Evolutionary conservation across 352 stramenopile species (phyloP).

Genomic region (Pythium rishiriense): DNA sequence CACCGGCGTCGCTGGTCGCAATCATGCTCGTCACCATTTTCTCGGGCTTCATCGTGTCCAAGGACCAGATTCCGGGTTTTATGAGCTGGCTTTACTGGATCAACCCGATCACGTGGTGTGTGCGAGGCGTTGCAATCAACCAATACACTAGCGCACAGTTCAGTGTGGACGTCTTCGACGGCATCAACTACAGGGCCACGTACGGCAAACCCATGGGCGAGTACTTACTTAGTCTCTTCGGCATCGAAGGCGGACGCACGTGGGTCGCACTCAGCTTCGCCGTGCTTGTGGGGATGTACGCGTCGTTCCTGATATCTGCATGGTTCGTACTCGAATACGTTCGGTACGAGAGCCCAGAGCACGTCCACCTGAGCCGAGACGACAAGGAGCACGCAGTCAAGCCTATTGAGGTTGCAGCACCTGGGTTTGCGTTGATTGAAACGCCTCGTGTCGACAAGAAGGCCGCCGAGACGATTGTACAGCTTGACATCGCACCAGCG

Average conservation of each 20-base stretch:
- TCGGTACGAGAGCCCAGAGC: conserved; percentile 26
- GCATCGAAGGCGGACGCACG: conserved; percentile 26
- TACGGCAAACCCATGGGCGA: conserved; percentile 29
- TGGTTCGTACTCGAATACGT: conserved; percentile 35
- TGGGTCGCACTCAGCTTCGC: conserved; percentile 31
- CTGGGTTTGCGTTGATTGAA: background rate
- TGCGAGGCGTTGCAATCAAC: conserved; percentile 36
- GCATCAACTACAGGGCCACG: conserved; percentile 22
- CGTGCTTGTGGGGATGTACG: conserved; percentile 27
- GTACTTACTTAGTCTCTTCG: conserved; percentile 30
- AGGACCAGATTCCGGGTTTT: conserved; percentile 43
- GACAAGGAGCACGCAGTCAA: background rate
- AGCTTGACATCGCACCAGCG: background rate
- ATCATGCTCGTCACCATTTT: conserved; percentile 50
- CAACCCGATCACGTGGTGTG: conserved; percentile 53
- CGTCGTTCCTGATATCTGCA: conserved; percentile 27
- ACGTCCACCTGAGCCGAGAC: conserved; percentile 9
- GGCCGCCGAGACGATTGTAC: background rate
- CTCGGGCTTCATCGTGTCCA: conserved; percentile 49
- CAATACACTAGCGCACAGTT: conserved; percentile 23
- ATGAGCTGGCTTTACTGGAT: conserved; percentile 73
- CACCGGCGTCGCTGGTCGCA: conserved; percentile 40
- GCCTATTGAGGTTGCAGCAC: background rate
- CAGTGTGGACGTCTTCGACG: conserved; percentile 15
- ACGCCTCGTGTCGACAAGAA: background rate